These are phyloP conservation scores for Penicillium palitans DNA, from an alignment of 2,329 filamentous ascomycete species.

Conservation along the genomic window DNA sequence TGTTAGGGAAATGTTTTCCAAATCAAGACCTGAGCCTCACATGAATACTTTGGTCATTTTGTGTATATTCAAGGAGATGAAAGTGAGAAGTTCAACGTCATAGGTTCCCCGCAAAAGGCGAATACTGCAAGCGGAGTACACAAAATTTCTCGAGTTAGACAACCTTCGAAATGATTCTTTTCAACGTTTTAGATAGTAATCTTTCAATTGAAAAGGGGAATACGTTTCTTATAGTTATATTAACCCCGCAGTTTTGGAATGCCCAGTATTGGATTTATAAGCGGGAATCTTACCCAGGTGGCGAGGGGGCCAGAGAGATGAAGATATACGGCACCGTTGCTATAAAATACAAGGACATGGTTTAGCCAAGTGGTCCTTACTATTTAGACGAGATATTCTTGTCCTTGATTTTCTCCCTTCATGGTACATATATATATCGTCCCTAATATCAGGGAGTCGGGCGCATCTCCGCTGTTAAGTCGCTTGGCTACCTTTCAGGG, in stretches of 20 bases:
- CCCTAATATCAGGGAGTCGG: background rate
- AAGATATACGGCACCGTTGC: background rate
- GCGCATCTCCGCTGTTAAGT: too few species aligned
- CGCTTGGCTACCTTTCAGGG: background rate
- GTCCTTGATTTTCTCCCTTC: background rate
- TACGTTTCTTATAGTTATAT: background rate
- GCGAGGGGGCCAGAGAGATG: background rate
- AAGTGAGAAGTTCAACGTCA: background rate
- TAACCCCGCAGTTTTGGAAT: background rate
- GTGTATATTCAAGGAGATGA: background rate
- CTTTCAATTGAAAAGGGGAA: background rate
- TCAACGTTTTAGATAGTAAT: background rate
- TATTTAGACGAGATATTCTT: background rate
- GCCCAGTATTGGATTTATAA: background rate
- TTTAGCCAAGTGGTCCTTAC: background rate
- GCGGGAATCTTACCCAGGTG: background rate
- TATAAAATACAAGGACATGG: background rate
- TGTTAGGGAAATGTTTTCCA: background rate
- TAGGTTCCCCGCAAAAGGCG: background rate
- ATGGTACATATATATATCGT: background rate
- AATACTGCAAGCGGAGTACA: background rate
- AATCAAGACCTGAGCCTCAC: background rate
- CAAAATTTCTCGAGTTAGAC: background rate
- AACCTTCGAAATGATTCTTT: background rate
- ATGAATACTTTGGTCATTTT: conserved; percentile 23